These are phyloP conservation scores for Cryptosporidium ubiquitum DNA, from an alignment of 169 alveolate genomes.

Conservation along the genomic window DNA sequence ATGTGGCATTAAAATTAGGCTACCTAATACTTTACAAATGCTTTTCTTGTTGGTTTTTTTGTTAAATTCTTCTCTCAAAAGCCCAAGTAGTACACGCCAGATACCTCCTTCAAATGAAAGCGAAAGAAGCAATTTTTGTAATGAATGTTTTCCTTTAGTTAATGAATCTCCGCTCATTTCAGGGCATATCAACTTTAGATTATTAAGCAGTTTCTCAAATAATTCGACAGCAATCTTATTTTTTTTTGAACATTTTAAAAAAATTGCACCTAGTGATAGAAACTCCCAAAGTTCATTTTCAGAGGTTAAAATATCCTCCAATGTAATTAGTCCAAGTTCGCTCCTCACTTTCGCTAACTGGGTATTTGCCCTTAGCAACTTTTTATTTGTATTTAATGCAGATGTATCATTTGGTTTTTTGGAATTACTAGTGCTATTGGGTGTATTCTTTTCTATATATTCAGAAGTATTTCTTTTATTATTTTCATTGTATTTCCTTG, in stretches of 20 bases:
- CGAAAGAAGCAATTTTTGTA: slow-evolving; percentile 30
- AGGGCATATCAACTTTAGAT: slow-evolving; percentile 25
- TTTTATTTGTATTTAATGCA: neutral
- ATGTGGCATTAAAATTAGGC: slow-evolving; percentile 34
- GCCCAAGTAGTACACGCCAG: slow-evolving; percentile 55
- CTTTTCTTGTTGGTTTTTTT: slow-evolving; percentile 24
- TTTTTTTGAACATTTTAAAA: slow-evolving; percentile 5
- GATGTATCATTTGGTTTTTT: neutral
- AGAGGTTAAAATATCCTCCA: slow-evolving; percentile 46
- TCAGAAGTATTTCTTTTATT: neutral
- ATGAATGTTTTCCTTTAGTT: slow-evolving; percentile 5
- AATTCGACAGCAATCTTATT: slow-evolving; percentile 57
- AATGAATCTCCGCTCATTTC: slow-evolving; percentile 31
- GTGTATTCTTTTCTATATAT: neutral
- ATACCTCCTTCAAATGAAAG: slow-evolving; percentile 65
- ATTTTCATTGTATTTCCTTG: slow-evolving; percentile 33
- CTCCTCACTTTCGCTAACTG: slow-evolving; percentile 35
- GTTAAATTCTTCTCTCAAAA: slow-evolving; percentile 57
- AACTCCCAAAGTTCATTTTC: slow-evolving; percentile 62
- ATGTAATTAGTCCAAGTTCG: slow-evolving; percentile 53
- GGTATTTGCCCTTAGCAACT: neutral
- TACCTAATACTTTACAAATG: slow-evolving; percentile 30
- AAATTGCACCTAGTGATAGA: slow-evolving; percentile 57
- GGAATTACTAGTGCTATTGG: neutral
- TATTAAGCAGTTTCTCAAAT: slow-evolving; percentile 38